Conservation (phyloP, 2,329 filamentous ascomycete genomes). For the Diaporthe batatas region DNA sequence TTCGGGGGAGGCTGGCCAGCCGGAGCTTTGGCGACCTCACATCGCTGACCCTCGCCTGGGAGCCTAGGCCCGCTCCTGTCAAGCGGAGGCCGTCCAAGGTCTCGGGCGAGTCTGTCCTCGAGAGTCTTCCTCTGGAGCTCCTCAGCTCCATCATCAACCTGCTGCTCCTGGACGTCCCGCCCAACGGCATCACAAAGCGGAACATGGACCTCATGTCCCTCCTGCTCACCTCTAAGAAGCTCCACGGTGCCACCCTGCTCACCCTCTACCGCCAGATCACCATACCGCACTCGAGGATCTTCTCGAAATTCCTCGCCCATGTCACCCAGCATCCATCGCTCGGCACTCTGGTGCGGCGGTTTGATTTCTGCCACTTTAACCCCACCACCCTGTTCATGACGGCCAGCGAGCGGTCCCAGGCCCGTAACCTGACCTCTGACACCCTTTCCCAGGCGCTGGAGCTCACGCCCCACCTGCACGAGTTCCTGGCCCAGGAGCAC, state of each 20-base stretch:
- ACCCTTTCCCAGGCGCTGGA: constrained; percentile 80
- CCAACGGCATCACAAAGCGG: constrained; percentile 80
- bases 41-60: constrained; percentile 68
- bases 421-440: constrained; percentile 80
- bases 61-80: constrained; percentile 50
- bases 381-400: constrained; percentile 82
- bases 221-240: constrained; percentile 79
- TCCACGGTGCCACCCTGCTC: constrained; percentile 79
- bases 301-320: constrained; percentile 83
- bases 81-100: constrained; percentile 42
- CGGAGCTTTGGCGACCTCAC: constrained; percentile 73
- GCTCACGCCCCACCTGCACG: constrained; percentile 79
- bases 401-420: constrained; percentile 79
- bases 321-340: constrained; percentile 75
- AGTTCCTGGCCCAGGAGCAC: constrained; percentile 85
- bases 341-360: constrained; percentile 80
- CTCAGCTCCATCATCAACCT: constrained; percentile 81
- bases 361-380: constrained; percentile 90
- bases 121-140: constrained; percentile 78
- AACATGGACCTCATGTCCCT: constrained; percentile 84
- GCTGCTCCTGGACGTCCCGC: constrained; percentile 78
- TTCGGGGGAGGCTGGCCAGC: constrained; percentile 70
- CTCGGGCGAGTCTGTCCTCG: constrained; percentile 70
- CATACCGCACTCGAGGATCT: constrained; percentile 85
- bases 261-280: constrained; percentile 85